Base-by-base conservation (phyloP, 2,329 filamentous ascomycete genomes). In the Pseudocercospora fijiensis region DNA sequence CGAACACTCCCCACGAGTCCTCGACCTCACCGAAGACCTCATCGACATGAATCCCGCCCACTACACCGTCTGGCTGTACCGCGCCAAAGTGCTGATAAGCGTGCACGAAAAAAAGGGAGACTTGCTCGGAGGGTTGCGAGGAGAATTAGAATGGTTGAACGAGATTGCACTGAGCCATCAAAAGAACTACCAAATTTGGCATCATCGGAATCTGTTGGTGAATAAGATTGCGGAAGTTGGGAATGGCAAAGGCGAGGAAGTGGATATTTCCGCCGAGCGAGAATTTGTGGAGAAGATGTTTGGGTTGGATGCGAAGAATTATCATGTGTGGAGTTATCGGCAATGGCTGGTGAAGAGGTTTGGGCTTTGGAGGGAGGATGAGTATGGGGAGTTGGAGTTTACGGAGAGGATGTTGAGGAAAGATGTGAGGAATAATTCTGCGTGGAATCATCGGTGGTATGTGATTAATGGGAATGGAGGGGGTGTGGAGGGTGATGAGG, bases 111-210 rank as follows among this genome's bases (percentile, higher is more conserved):
- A 30, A 30, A 11, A 6, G 2, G 52, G n/a, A 16, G 83, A 86
- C 2, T 82, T 96, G 26, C 77, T 85, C 55, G 83, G 88, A 55
- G 80, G 88, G 60, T 81, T 95, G 51, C 78, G 82, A 2, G 84
- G 88, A 64, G 95, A 99, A 77, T 83, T 97, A 53, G 80, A 82
- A 49, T 99, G 94, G 92, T 83, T 99, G 58, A 96, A 97, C 78
- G 82, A 86, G 10, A 87, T 95, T 27, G 91, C 94, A 10, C 82
- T 96, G 58, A 83, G 86, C 62, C 89, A 96, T 76, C 87, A 96
- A 73, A 99, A 99, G 78, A 99, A 98, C 80, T 99, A 99, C 80
- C 95, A 99, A 79, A 99, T 99, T 77, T 99, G 95, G 85, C 78
- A 90, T 86, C 80, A 88, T 79, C 76, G 84, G 70, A 76, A 87